phyloP scores from a whole-genome alignment of 192 early-diverging fungal species.

The Paraglomus brasilianum region DNA sequence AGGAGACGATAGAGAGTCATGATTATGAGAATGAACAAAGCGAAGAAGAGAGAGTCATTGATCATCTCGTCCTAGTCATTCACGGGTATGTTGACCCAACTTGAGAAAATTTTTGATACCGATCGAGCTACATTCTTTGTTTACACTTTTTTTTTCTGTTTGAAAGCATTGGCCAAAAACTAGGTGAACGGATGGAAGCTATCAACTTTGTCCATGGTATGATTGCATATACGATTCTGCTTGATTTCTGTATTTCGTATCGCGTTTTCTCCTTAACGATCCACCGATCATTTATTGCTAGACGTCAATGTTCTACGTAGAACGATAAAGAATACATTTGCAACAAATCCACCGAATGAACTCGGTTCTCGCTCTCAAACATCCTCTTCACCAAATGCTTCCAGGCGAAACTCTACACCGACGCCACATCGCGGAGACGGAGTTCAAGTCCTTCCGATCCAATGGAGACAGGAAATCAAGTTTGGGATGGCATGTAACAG shows the following conservation, averaged over 20 bases:
- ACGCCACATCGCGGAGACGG: slow-evolving; percentile 37
- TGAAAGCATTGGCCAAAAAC: slow-evolving; percentile 74
- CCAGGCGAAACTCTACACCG: neutral
- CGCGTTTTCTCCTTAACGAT: neutral
- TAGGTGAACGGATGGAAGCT: slow-evolving; percentile 66
- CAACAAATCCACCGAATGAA: slow-evolving; percentile 31
- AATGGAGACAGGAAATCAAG: slow-evolving; percentile 78
- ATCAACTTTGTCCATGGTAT: slow-evolving; percentile 64
- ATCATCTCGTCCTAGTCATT: slow-evolving; percentile 80
- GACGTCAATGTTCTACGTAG: slow-evolving; percentile 71
- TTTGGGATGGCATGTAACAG: slow-evolving; percentile 68
- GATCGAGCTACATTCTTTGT: neutral
- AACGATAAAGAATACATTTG: slow-evolving; percentile 58
- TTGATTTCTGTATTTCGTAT: neutral
- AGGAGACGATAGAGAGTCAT: slow-evolving; percentile 50
- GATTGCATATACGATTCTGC: neutral
- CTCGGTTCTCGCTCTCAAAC: slow-evolving; percentile 32
- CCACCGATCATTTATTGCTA: slow-evolving; percentile 26
- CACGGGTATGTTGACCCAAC: slow-evolving; percentile 56
- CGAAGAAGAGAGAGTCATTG: slow-evolving; percentile 64
- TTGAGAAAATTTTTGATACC: neutral
- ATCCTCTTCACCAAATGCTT: neutral
- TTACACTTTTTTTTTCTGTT: slow-evolving; percentile 2
- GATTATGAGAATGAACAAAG: slow-evolving; percentile 47
- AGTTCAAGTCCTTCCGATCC: slow-evolving; percentile 78